phyloP scores from a whole-genome alignment of 257 asterid genomes.

The Gardenia jasminoides region DNA sequence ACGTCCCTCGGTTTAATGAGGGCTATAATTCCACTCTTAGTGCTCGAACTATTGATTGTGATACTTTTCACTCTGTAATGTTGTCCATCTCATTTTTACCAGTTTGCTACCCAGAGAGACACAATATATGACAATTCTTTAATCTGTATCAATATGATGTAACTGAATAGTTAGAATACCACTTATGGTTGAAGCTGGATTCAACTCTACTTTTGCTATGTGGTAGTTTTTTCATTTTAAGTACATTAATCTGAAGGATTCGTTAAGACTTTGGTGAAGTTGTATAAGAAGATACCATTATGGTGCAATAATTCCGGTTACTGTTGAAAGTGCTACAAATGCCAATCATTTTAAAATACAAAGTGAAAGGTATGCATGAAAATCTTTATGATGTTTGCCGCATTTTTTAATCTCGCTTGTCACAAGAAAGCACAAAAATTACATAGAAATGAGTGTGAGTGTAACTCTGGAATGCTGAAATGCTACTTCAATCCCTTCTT shows the following conservation, averaged over 20 bases:
- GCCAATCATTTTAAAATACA: not conserved
- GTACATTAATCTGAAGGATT: not conserved
- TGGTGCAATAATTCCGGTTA: not conserved
- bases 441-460: not conserved
- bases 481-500: not conserved
- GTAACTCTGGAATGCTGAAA: not conserved
- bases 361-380: not conserved
- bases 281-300: not conserved
- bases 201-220: not conserved
- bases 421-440: not conserved
- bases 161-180: not conserved
- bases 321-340: not conserved
- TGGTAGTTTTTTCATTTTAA: not conserved
- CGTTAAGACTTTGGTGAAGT: not conserved
- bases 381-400: not conserved
- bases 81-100: not conserved
- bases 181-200: not conserved
- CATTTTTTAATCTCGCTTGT: not conserved
- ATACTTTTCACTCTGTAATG: not conserved
- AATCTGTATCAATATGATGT: not conserved
- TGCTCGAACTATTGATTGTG: not conserved
- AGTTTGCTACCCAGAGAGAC: constrained; percentile 1
- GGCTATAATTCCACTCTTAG: not conserved
- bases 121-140: not conserved
- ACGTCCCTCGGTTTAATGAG: not conserved